Base-by-base conservation (phyloP, 495 filamentous ascomycete species). In the Lentithecium fluviatile region DNA sequence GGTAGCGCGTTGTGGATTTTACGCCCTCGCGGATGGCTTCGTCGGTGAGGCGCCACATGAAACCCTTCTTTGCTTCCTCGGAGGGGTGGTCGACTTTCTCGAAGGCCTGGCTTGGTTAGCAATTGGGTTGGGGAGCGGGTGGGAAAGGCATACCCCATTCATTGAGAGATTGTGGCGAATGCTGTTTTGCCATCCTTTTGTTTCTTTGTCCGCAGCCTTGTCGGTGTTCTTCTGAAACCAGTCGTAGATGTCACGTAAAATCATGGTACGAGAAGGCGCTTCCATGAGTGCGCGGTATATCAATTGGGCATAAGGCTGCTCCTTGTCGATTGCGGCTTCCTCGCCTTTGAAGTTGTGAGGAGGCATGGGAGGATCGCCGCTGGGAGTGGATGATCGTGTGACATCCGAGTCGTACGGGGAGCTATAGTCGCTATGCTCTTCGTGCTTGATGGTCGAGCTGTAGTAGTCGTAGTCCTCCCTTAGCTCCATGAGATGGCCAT, bases 121-220 rank as follows among this genome's bases (percentile, higher is more conserved):
- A n/a, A 50, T 26, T 19, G 23, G 15, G 19, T 24, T 25, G 23
- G 15, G 20, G 36, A 20, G 20, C 17, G n/a, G 24, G 25, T 62
- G 45, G 20, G 20, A 62, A 53, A 50, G 6, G 81, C 89, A 73
- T 81, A 97, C 94, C 40, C 78, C 80, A 69, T 98, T 98, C 94
- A 98, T 98, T 12, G 91, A 96, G 0, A 98, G 76, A 67, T 98
- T 98, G 69, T 98, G 94, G 6, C 94, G 85, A 54, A 98, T 94
- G 72, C 91, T 96, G 74, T 97, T 97, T 74, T 94, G 88, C 94
- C 95, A 97, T 2, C 92, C 95, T 67, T 86, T 89, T n/a, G 68
- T 77, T 15, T 62, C 63, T 17, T 63, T 64, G 21, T 68, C 63
- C 37, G 77, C 86, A 1, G 81, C 84, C 68, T 92, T 95, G 52